Percentiles rank a stretch among this genome's conserved stretches.
Evolutionary conservation across 768 basidiomycete species (phyloP).

Genomic region (Jaapia argillacea): DNA sequence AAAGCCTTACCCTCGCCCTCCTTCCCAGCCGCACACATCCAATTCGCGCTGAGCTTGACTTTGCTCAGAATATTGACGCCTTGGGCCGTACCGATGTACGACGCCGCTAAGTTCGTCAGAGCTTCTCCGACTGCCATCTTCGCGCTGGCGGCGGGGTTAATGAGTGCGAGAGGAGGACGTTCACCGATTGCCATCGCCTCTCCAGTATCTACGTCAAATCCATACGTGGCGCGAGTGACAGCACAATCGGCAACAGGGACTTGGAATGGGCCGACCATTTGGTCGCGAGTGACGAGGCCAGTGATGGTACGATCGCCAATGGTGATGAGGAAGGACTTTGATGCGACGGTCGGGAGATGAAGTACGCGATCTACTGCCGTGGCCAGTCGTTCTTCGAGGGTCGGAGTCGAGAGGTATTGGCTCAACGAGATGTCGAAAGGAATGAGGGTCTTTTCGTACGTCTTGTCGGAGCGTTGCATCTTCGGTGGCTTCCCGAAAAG

Average conservation of each 20-base stretch:
- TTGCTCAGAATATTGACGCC: constrained; percentile 53
- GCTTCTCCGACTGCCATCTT: constrained; percentile 95
- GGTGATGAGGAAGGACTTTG: constrained; percentile 96
- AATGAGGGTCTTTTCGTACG: constrained; percentile 26
- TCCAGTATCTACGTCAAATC: constrained; percentile 74
- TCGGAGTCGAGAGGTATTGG: constrained; percentile 38
- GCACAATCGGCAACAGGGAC: constrained; percentile 97
- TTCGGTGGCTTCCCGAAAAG: constrained; percentile 95
- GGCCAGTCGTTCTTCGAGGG: constrained; percentile 38
- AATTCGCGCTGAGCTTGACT: constrained; percentile 97
- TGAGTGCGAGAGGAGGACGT: constrained; percentile 84
- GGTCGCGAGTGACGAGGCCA: constrained; percentile 90
- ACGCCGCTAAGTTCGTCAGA: constrained; percentile 83
- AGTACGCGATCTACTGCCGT: constrained; percentile 75
- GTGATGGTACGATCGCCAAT: constrained; percentile 95
- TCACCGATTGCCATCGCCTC: constrained; percentile 99
- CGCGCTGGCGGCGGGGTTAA: constrained; percentile 83
- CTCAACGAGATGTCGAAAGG: constrained; percentile 67
- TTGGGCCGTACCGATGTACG: constrained; percentile 68
- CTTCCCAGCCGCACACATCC: constrained; percentile 96
- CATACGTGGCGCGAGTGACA: constrained; percentile 90
- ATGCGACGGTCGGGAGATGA: constrained; percentile 85
- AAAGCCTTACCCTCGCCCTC: constrained; percentile 82
- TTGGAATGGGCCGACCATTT: constrained; percentile 99
- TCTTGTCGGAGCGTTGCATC: constrained; percentile 68